Conservation (phyloP, 495 filamentous ascomycete genomes). For the Neurospora africana region DNA sequence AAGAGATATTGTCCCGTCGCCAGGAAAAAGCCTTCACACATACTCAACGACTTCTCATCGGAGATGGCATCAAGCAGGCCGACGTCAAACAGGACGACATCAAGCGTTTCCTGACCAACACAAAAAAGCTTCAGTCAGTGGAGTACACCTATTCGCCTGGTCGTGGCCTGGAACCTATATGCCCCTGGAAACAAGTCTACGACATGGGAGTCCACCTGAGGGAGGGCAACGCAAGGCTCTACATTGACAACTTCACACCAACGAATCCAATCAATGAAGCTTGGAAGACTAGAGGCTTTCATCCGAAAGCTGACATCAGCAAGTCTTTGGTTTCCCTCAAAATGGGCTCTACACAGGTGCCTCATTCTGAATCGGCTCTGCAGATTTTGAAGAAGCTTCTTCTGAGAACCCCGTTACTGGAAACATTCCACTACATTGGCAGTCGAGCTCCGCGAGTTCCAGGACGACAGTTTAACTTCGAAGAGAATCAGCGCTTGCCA, state of each 20-base stretch:
- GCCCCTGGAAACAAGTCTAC: neutral
- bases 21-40: conserved; percentile 11
- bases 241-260: neutral
- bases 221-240: neutral
- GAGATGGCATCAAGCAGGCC: neutral
- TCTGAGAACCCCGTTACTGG: conserved; percentile 8
- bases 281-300: neutral
- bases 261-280: neutral
- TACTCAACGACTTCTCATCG: conserved; percentile 14
- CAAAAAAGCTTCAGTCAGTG: neutral
- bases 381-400: conserved; percentile 20
- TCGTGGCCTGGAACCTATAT: neutral
- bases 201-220: neutral
- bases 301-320: neutral
- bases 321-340: conserved; percentile 11
- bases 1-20: conserved; percentile 7
- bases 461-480: conserved; percentile 21
- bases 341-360: conserved; percentile 11
- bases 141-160: neutral
- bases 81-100: neutral
- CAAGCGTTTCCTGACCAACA: neutral
- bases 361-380: conserved; percentile 14
- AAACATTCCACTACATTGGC: conserved; percentile 19
- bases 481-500: conserved; percentile 18
- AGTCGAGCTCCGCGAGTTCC: conserved; percentile 2